Percentiles rank a stretch among this genome's conserved stretches.
Conservation (phyloP, 129 eudicot species). For the Chrysanthemum seticuspe region DNA sequence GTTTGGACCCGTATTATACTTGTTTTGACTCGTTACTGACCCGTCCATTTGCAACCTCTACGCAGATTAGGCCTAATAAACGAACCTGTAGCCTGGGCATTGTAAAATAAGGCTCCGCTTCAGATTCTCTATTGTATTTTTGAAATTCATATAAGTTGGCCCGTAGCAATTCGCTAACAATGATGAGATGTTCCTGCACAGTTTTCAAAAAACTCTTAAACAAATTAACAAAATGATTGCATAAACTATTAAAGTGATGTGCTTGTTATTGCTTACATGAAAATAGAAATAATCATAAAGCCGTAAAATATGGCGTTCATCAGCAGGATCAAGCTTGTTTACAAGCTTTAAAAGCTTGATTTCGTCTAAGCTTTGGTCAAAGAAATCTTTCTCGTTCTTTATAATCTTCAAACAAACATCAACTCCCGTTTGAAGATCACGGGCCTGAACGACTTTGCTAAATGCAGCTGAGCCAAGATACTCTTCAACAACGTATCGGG, state of each 20-base stretch:
- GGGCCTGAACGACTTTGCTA: conserved; percentile 95
- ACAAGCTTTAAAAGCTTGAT: conserved; percentile 94
- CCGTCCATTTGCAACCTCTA: background rate
- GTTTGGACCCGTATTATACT: background rate
- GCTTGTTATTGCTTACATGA: conserved; percentile 51
- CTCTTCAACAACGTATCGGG: conserved; percentile 71
- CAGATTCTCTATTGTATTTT: conserved; percentile 80
- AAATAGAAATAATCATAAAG: conserved; percentile 94
- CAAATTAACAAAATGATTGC: background rate
- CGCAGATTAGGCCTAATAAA: conserved; percentile 12
- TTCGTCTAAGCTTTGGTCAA: conserved; percentile 98
- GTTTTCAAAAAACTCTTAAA: background rate
- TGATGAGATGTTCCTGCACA: conserved; percentile 87
- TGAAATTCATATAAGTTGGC: conserved; percentile 98
- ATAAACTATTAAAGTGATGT: conserved; percentile 2
- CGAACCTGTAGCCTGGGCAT: conserved; percentile 84
- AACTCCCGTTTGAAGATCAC: conserved; percentile 70
- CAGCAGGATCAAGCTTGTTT: conserved; percentile 87
- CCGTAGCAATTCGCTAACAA: conserved; percentile 81
- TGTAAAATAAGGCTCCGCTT: conserved; percentile 87
- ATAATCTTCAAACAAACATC: conserved; percentile 97
- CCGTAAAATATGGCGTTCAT: conserved; percentile 76
- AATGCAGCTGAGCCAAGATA: conserved; percentile 96
- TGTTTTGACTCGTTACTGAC: background rate
- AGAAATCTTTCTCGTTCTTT: conserved; percentile 93